Conservation (phyloP, 2,329 filamentous ascomycete genomes). For the Lecanicillium sp. region DNA sequence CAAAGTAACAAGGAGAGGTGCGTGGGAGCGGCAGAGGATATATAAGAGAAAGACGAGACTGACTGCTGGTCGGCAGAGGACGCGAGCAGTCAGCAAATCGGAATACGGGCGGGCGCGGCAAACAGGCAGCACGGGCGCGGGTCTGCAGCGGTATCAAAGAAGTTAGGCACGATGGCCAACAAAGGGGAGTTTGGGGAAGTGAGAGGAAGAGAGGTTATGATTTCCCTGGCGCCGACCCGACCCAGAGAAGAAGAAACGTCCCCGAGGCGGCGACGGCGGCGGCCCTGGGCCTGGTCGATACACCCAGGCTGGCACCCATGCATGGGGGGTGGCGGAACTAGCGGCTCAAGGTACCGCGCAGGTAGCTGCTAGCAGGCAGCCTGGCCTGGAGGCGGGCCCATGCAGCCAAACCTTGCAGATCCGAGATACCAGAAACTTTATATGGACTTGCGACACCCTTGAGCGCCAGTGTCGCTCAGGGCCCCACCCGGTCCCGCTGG, state of each 20-base stretch:
- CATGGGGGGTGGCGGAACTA: slow-evolving; percentile 27
- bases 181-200: slow-evolving; percentile 7
- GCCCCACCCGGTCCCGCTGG: slow-evolving; percentile 29
- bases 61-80: neutral
- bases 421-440: slow-evolving; percentile 18
- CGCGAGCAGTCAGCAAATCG: neutral
- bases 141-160: neutral
- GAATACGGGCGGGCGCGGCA: too few relatives aligned
- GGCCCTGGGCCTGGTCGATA: slow-evolving; percentile 25
- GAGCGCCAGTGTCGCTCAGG: slow-evolving; percentile 23
- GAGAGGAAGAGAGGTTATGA: slow-evolving; percentile 15
- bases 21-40: slow-evolving; percentile 8
- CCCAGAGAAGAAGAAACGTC: slow-evolving; percentile 29
- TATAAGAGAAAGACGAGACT: slow-evolving; percentile 9
- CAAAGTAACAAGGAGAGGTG: slow-evolving; percentile 13
- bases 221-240: slow-evolving; percentile 19
- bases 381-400: neutral
- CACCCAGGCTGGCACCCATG: slow-evolving; percentile 21
- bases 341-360: slow-evolving; percentile 13
- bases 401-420: slow-evolving; percentile 4
- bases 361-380: slow-evolving; percentile 18
- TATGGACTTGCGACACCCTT: slow-evolving; percentile 24
- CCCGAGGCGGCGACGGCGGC: slow-evolving; percentile 27
- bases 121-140: neutral
- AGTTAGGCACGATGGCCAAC: neutral